Evolutionary conservation across 345 rosid genomes (phyloP).

Genomic region (Eucalyptus microcorys): DNA sequence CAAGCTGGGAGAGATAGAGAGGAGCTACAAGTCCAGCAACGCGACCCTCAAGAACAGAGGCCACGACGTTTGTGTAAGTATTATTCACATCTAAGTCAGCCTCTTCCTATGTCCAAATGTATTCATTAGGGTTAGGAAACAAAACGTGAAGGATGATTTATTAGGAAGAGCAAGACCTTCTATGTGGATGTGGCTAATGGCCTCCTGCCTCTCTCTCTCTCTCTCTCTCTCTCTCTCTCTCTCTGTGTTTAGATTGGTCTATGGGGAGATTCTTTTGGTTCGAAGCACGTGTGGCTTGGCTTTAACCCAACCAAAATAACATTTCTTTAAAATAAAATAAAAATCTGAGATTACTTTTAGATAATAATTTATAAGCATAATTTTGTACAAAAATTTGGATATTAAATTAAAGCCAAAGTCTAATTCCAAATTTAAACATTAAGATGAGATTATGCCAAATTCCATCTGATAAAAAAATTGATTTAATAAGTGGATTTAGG

Average conservation of each 20-base stretch:
- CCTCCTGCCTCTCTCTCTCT: neutral
- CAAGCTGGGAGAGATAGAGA: neutral
- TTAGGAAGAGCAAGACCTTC: neutral
- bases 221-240: no score
- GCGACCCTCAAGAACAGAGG: conserved; percentile 42
- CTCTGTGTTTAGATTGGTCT: neutral
- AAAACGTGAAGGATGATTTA: neutral
- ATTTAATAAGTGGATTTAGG: no score
- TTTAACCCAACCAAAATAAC: neutral
- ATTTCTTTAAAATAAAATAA: no score
- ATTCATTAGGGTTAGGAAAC: neutral
- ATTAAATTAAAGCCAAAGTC: neutral
- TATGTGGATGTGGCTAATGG: neutral
- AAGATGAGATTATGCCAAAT: neutral
- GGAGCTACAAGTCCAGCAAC: conserved; percentile 9
- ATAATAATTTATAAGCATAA: no score
- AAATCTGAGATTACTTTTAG: neutral
- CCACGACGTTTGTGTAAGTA: conserved; percentile 35
- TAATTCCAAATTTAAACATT: no score
- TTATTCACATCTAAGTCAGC: neutral
- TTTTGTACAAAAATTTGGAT: neutral
- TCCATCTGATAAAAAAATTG: neutral
- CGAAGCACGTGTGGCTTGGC: neutral
- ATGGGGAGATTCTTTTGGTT: neutral
- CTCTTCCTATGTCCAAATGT: neutral